Evolutionary conservation across 495 filamentous ascomycete genomes (phyloP), one percentile per base, ranked within the genome.

Genomic region (Annulohypoxylon stygium): DNA sequence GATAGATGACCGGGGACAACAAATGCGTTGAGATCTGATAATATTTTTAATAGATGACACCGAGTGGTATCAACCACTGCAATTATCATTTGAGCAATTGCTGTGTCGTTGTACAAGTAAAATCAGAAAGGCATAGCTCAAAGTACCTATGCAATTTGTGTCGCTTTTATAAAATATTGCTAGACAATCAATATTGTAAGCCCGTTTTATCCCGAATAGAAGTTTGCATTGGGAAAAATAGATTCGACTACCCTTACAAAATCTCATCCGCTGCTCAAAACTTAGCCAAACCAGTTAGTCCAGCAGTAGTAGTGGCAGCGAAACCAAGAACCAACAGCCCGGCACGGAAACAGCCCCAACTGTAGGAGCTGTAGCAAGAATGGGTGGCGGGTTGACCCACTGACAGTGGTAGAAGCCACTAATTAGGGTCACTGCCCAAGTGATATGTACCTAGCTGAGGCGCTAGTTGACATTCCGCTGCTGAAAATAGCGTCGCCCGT

Each of bases 241-340:
- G 3, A 23, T 50, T 25, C 12, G 8, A 23, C 23, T 25, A 50
- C 5, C 18, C 6, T 50, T 50, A 16, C 47, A 50, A 23, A 50
- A 3, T 11, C 18, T 18, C 25, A 50, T 50, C 6, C 18, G 4
- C 3, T 18, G 47, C 18, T 8, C 25, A 11, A 8, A 25, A 51
- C 4, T 11, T 51, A 25, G 3, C 9, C 18, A 23, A 9, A 25
- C 6, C 9, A 25, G 9, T 11, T 23, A 51, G 9, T 18, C 47
- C 5, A 2, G 9, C 20, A 18, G 4, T 50, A 4, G 60, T 33
- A 33, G 55, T 30, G 3, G 26, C 23, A 6, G 33, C 33, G 30
- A 69, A 50, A 5, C 58, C 45, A 12, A 69, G 43, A 57, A 58
- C 67, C 33, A 64, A 11, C 7, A 69, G 10, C 59, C 50, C 16